phyloP scores from a whole-genome alignment of 148 eudicot species.

The Fallopia convolvulus region DNA sequence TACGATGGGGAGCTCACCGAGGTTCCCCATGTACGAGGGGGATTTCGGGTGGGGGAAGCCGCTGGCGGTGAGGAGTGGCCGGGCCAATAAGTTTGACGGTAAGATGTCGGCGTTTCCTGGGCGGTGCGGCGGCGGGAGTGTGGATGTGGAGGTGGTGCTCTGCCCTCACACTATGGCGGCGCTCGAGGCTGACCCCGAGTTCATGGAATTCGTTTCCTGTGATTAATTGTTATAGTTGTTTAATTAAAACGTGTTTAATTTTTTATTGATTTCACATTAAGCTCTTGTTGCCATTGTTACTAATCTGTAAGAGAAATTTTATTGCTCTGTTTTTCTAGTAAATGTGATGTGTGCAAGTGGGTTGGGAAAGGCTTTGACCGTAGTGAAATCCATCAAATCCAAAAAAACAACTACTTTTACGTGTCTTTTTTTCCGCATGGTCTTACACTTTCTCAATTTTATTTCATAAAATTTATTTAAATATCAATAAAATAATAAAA shows the following conservation, averaged over 20 bases:
- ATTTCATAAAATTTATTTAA: too few relatives aligned
- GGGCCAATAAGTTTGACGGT: slow-evolving; percentile 85
- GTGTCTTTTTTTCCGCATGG: too few relatives aligned
- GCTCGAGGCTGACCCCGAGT: slow-evolving; percentile 58
- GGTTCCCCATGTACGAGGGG: slow-evolving; percentile 83
- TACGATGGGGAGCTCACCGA: slow-evolving; percentile 89
- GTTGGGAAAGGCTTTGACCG: too few relatives aligned
- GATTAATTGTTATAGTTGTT: slow-evolving; percentile 9
- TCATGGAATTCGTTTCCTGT: slow-evolving; percentile 55
- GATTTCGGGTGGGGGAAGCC: slow-evolving; percentile 93
- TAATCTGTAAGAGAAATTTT: not conserved
- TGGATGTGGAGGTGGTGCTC: slow-evolving; percentile 73
- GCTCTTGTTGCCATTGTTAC: not conserved
- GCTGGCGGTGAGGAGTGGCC: slow-evolving; percentile 65
- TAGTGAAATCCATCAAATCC: too few relatives aligned
- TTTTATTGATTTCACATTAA: not conserved
- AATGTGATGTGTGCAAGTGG: not conserved
- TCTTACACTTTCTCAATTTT: too few relatives aligned
- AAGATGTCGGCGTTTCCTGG: slow-evolving; percentile 91
- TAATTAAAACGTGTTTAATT: not conserved
- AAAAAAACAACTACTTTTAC: too few relatives aligned
- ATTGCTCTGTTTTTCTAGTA: not conserved
- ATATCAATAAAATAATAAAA: too few relatives aligned
- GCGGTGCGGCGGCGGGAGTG: slow-evolving; percentile 58
- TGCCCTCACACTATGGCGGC: slow-evolving; percentile 65